These are phyloP conservation scores for Apiospora phragmitis DNA, from an alignment of 2,329 filamentous ascomycete genomes.

Conservation along the genomic window DNA sequence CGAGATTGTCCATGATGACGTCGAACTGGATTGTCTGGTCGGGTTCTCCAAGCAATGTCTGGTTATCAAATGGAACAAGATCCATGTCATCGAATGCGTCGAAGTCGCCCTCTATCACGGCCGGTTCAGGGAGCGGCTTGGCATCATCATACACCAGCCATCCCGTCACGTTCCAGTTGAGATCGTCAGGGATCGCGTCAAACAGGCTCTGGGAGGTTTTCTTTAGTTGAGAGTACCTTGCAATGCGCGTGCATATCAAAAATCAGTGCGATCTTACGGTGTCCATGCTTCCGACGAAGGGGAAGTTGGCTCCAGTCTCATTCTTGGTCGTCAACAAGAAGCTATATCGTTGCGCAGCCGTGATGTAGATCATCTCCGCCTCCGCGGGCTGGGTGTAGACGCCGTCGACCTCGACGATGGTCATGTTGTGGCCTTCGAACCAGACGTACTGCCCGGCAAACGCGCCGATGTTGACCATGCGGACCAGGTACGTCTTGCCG, in stretches of 20 bases:
- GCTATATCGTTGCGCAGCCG: slow-evolving; percentile 66
- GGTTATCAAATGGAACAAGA: slow-evolving; percentile 68
- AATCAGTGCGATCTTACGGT: slow-evolving; percentile 43
- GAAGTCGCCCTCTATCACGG: slow-evolving; percentile 51
- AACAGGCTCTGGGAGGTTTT: slow-evolving; percentile 57
- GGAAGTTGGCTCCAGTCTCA: slow-evolving; percentile 62
- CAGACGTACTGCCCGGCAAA: slow-evolving; percentile 68
- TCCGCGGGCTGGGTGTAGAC: slow-evolving; percentile 63
- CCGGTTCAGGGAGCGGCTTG: slow-evolving; percentile 49
- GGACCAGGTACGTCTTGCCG: slow-evolving; percentile 71
- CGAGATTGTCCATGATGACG: slow-evolving; percentile 66
- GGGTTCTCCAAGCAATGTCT: slow-evolving; percentile 59
- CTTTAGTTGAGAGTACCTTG: background rate
- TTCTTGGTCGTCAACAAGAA: slow-evolving; percentile 65
- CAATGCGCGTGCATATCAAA: background rate
- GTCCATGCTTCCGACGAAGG: slow-evolving; percentile 71
- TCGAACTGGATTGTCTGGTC: slow-evolving; percentile 64
- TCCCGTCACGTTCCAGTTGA: slow-evolving; percentile 70
- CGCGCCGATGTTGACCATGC: slow-evolving; percentile 71
- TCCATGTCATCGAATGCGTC: slow-evolving; percentile 72
- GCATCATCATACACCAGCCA: slow-evolving; percentile 60
- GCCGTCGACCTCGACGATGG: slow-evolving; percentile 72
- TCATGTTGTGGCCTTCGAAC: slow-evolving; percentile 68
- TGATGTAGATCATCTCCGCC: slow-evolving; percentile 64
- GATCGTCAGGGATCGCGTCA: slow-evolving; percentile 62